Evolutionary conservation across 768 basidiomycete genomes (phyloP), one percentile per base, ranked within the genome.

Genomic region (Phlebiopsis gigantea): DNA sequence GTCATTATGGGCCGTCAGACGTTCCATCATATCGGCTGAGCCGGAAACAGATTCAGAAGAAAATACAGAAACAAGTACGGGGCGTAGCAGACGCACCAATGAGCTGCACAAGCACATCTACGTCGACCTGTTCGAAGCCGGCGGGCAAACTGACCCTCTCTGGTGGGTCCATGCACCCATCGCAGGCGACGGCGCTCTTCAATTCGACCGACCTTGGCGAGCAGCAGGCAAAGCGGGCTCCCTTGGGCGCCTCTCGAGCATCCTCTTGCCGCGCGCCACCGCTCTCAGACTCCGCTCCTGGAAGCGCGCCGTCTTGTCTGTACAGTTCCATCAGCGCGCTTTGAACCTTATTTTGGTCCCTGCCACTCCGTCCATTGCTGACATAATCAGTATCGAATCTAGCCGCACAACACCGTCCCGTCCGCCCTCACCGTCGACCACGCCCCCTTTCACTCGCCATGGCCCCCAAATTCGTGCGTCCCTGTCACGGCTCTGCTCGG

Each of bases 1-100:
- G 77, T 99, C 96, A 78, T 99, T 99, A 81, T 97, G 93, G 54
- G 81, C 77, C 73, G 97, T 94, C 66, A 99, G 77, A 61, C 94
- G 89, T 68, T 94, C 84, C 64, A 99, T 83, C 95, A 98, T 98
- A 73, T 95, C 90, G 65, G 93, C 93, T 95, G 70, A 61, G 46
- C 47, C 44, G 39, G 55, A 57, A 60, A 58, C 10, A 47, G 30
- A 64, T 55, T 62, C 55, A 55, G 43, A 55, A 41, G 30, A 53
- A 34, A 46, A 65, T 57, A 54, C 46, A 55, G 19, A 25, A 1
- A 21, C 22, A 31, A 30, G n/a, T 14, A 29, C 21, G 28, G 9
- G 29, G 12, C 5, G 19, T 21, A 10, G 9, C 22, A 64, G 46
- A 72, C 70, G 63, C 69, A 95, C 94, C 90, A 72, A 98, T 94